Conservation (phyloP, 2,329 filamentous ascomycete genomes). For the Ophiostoma himal-ulmi region DNA sequence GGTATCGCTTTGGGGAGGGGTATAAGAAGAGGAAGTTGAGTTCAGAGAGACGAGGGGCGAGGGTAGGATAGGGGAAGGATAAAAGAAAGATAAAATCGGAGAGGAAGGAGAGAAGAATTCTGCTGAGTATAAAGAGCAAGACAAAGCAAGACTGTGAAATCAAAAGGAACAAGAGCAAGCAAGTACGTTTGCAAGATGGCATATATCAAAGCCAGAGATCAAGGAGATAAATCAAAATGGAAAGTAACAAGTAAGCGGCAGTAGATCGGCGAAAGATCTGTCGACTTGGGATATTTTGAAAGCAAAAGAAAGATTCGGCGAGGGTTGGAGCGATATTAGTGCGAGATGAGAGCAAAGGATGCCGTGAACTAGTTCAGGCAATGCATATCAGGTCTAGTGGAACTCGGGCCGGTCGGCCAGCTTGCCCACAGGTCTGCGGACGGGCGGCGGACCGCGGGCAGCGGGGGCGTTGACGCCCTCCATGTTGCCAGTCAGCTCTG, state of each 20-base stretch:
- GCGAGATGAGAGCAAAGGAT: neutral
- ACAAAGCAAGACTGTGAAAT: neutral
- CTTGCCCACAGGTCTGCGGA: conserved; percentile 19
- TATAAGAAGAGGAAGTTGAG: conserved; percentile 15
- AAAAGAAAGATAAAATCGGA: neutral
- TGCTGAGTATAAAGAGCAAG: neutral
- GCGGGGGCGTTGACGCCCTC: conserved; percentile 47
- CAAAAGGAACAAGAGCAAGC: neutral
- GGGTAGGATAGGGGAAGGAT: neutral
- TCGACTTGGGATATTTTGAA: neutral
- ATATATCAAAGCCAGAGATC: neutral
- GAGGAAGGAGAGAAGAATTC: neutral
- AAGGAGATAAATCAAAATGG: neutral
- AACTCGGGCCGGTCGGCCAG: conserved; percentile 7
- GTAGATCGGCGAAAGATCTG: neutral
- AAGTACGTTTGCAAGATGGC: neutral
- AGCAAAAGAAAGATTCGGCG: neutral
- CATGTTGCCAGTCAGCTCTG: conserved; percentile 84
- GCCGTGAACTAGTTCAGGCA: neutral
- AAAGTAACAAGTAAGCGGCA: neutral
- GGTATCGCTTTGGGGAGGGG: conserved; percentile 21
- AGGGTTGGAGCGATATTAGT: neutral
- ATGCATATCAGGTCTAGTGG: neutral
- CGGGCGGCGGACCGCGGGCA: conserved; percentile 32
- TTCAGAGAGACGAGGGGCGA: neutral